Percentiles rank a stretch among this genome's conserved stretches.
These are phyloP conservation scores for Pyrenula massariospora DNA, from an alignment of 495 filamentous ascomycete species.

Conservation along the genomic window DNA sequence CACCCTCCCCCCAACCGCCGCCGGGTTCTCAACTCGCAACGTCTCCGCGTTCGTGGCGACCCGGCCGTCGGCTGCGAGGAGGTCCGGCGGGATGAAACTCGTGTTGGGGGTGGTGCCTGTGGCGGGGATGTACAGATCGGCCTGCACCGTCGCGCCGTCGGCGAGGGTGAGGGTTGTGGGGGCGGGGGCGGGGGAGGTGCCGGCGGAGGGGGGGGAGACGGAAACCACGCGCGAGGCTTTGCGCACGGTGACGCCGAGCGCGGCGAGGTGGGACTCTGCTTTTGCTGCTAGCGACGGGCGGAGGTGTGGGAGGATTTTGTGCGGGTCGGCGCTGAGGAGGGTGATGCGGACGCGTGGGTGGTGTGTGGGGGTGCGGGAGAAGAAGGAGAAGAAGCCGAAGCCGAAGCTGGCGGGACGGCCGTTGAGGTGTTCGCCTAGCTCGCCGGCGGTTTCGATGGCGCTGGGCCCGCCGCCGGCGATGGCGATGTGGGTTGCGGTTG, in stretches of 20 bases:
- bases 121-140: constrained; percentile 39
- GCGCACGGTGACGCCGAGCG: constrained; percentile 30
- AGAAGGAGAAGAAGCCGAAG: constrained; percentile 7
- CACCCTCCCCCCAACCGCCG: constrained; percentile 32
- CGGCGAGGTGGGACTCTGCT: constrained; percentile 28
- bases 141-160: constrained; percentile 22
- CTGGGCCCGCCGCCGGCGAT: constrained; percentile 29
- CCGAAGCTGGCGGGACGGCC: constrained; percentile 20
- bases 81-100: constrained; percentile 18
- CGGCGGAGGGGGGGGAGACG: constrained; percentile 11
- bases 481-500: constrained; percentile 26
- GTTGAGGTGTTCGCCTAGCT: constrained; percentile 38
- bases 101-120: constrained; percentile 34
- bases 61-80: constrained; percentile 23
- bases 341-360: constrained; percentile 31
- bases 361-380: no score
- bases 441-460: constrained; percentile 37
- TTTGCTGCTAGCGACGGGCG: constrained; percentile 20
- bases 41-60: constrained; percentile 29
- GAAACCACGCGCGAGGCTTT: constrained; percentile 19
- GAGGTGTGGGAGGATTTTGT: constrained; percentile 30
- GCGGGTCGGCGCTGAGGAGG: constrained; percentile 22
- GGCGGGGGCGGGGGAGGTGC: constrained; percentile 10
- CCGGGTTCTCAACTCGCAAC: constrained; percentile 32
- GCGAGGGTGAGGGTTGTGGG: constrained; percentile 19